These are phyloP conservation scores for Solanum hybrid DNA, from an alignment of 305 asterid species.

Conservation along the genomic window DNA sequence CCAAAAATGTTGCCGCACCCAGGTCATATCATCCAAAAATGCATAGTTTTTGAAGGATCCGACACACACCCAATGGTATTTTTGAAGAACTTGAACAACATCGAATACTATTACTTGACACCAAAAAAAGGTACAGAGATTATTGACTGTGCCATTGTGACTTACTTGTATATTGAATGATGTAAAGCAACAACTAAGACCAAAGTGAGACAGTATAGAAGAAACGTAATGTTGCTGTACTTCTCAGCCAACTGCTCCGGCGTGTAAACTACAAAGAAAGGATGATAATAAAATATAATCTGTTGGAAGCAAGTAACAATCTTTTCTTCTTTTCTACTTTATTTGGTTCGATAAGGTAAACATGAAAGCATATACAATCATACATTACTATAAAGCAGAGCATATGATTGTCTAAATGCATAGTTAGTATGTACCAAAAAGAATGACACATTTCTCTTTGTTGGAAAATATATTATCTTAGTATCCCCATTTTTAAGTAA, in stretches of 20 bases:
- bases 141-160: neutral
- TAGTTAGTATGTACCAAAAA: neutral
- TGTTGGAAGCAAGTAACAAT: neutral
- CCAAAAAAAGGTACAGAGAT: neutral
- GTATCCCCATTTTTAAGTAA: neutral
- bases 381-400: neutral
- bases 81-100: neutral
- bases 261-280: conserved; percentile 57
- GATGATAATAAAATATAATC: conserved; percentile 7
- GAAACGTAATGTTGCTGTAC: conserved; percentile 67
- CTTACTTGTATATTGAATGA: conserved; percentile 76
- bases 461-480: neutral
- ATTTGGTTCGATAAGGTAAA: neutral
- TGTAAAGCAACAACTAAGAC: conserved; percentile 57
- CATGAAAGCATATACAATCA: conserved; percentile 7
- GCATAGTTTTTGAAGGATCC: neutral
- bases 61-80: neutral
- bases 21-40: neutral
- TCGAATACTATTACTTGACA: neutral
- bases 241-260: conserved; percentile 93
- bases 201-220: conserved; percentile 76
- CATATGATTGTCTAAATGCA: neutral
- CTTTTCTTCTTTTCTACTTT: neutral
- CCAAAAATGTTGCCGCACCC: neutral
- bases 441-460: neutral